phyloP scores from a whole-genome alignment of 441 rosid species.

The Arabidopsis lyrata region DNA sequence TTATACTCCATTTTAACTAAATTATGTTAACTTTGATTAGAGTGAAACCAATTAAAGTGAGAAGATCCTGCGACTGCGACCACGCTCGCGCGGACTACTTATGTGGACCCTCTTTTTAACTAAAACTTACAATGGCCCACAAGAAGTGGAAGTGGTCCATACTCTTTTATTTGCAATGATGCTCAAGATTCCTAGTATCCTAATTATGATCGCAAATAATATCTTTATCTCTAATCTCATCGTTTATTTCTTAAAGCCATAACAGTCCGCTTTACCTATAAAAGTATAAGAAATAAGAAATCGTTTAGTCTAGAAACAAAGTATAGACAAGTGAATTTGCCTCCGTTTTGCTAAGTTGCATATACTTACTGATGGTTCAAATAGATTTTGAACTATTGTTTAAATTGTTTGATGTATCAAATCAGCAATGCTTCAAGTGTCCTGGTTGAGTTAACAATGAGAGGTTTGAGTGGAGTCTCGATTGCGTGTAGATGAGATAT shows the following conservation, averaged over 20 bases:
- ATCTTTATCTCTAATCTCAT: constrained; percentile 5
- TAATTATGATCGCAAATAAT: constrained; percentile 32
- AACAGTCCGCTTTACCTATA: constrained; percentile 6
- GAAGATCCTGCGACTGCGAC: constrained; percentile 42
- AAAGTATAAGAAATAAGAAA: not conserved
- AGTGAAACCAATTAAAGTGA: constrained; percentile 34
- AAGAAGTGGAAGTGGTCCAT: constrained; percentile 31
- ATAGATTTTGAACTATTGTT: not conserved
- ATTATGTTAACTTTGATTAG: constrained; percentile 35
- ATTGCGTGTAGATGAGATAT: not conserved
- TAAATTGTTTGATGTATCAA: not conserved
- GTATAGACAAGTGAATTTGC: not conserved
- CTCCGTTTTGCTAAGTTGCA: not conserved
- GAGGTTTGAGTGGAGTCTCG: not conserved
- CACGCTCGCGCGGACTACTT: constrained; percentile 44
- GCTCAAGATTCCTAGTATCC: constrained; percentile 42
- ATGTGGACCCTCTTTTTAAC: constrained; percentile 35
- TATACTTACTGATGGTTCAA: not conserved
- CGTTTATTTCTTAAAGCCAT: not conserved
- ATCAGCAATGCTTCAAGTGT: not conserved
- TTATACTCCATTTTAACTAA: constrained; percentile 12
- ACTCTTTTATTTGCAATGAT: constrained; percentile 36
- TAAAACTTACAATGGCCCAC: constrained; percentile 36
- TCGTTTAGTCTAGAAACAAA: too few species aligned
- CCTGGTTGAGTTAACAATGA: not conserved